A percentile compares a stretch with the other conserved stretches of the same genome.
Evolutionary conservation across 2,329 filamentous ascomycete species (phyloP).

Genomic region (Fusarium siculi): DNA sequence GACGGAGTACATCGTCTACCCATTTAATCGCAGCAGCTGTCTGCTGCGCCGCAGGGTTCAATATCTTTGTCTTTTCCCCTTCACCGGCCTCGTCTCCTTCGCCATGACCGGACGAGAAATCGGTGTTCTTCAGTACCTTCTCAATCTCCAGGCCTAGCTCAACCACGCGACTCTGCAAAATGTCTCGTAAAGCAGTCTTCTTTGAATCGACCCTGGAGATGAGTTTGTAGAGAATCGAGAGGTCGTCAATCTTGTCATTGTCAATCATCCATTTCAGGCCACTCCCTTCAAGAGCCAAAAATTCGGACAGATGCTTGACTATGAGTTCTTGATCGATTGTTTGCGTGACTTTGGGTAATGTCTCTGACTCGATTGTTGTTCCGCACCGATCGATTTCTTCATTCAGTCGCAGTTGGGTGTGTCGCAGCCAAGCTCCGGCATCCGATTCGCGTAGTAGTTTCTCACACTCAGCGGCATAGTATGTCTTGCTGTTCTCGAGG

Average conservation of each 20-base stretch:
- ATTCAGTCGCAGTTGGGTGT: constrained; percentile 76
- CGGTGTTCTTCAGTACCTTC: constrained; percentile 66
- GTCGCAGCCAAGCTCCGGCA: constrained; percentile 82
- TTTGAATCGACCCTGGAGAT: constrained; percentile 80
- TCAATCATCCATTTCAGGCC: constrained; percentile 92
- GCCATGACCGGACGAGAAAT: constrained; percentile 59
- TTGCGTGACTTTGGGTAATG: constrained; percentile 75
- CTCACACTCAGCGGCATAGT: constrained; percentile 81
- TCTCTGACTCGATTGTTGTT: constrained; percentile 80
- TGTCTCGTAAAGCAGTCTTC: constrained; percentile 75
- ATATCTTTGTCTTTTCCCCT: constrained; percentile 49
- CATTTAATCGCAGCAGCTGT: constrained; percentile 91
- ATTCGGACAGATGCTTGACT: constrained; percentile 77
- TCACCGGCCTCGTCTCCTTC: constrained; percentile 61
- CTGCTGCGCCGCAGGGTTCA: constrained; percentile 73
- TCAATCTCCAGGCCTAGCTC: constrained; percentile 88
- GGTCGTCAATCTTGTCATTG: constrained; percentile 82
- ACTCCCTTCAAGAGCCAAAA: constrained; percentile 85
- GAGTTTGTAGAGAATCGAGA: constrained; percentile 83
- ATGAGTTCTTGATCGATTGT: constrained; percentile 89
- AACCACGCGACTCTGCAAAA: constrained; percentile 78
- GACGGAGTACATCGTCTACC: constrained; percentile 87
- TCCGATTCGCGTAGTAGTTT: constrained; percentile 80
- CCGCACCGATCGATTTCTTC: constrained; percentile 87
- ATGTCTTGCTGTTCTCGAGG: constrained; percentile 73